A percentile compares a stretch with the other conserved stretches of the same genome.
phyloP scores from a whole-genome alignment of 1,139 yeast genomes.

The Petasospora rhodanensis region DNA sequence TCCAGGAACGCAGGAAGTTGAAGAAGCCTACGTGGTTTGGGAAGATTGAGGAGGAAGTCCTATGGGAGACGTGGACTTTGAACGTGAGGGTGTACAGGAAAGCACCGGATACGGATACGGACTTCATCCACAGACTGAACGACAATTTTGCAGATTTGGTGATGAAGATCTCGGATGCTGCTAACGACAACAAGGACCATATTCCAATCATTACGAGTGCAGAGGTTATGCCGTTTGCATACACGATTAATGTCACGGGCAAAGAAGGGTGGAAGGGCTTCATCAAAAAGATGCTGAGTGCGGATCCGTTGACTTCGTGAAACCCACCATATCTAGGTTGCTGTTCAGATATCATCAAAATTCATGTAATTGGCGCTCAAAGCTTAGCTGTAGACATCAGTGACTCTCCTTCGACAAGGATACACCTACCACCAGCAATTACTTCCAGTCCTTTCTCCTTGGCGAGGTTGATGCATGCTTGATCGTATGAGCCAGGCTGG shows the following conservation, averaged over 20 bases:
- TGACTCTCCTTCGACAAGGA: slow-evolving; percentile 62
- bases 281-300: slow-evolving; percentile 22
- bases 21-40: slow-evolving; percentile 38
- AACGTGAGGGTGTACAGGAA: slow-evolving; percentile 29
- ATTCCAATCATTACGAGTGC: slow-evolving; percentile 72
- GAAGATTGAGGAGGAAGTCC: slow-evolving; percentile 34
- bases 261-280: slow-evolving; percentile 24
- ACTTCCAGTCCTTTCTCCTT: slow-evolving; percentile 29
- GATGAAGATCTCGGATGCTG: slow-evolving; percentile 43
- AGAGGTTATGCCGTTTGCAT: slow-evolving; percentile 67
- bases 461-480: slow-evolving; percentile 45
- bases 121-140: slow-evolving; percentile 8
- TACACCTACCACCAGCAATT: slow-evolving; percentile 62
- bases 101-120: slow-evolving; percentile 4
- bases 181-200: slow-evolving; percentile 55
- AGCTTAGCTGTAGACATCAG: no score
- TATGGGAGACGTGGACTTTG: slow-evolving; percentile 50
- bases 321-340: no score
- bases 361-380: no score
- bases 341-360: no score
- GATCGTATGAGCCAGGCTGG: slow-evolving; percentile 75
- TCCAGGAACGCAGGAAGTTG: slow-evolving; percentile 30
- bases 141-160: slow-evolving; percentile 25
- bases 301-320: not conserved
- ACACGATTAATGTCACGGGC: slow-evolving; percentile 26